Base-by-base conservation (phyloP, 1,284 basidiomycete genomes). In the Puccinia horiana region DNA sequence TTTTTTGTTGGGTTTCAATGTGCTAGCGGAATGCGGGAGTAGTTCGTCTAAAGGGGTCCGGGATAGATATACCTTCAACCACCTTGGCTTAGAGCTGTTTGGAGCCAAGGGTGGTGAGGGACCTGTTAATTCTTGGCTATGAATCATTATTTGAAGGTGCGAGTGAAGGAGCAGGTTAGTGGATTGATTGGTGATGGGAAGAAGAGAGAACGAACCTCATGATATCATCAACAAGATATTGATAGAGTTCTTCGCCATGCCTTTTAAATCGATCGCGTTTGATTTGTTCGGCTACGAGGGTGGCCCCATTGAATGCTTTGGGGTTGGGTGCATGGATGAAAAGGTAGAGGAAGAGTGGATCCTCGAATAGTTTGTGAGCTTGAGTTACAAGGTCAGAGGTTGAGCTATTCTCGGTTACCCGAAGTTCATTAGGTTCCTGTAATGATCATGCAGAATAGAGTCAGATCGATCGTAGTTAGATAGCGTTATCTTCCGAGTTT, bases 161-260 rank as follows among this genome's bases (percentile, higher is more conserved):
- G 54, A 14, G 58, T 1, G 26, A 42, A 14, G 35, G 40, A 65
- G 52, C 1, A 76, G 49, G 35, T 75, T 40, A 35, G 49, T 18
- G 26, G 32, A 11, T 61, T 76, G 26, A 11, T 5, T 16, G 52
- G 29, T 9, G 35, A 32, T 52, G n/a, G 26, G 29, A 35, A 75
- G 54, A 58, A 56, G 72, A 40, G 67, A 47, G 70, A 54, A 49
- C 47, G 4, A 37, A 78, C 63, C 76, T 78, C 26, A 80, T 80
- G 49, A 80, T 72, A 37, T 80, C 67, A 29, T 81, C 79, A 18
- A 81, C 42, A 14, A 74, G 40, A 56, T 81, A 81, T 74, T 81
- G 79, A 29, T 61, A 58, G 18, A 81, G 69, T 12, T 81, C 79
- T 52, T 81, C 56, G 23, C 58, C 44, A 18, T 40, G 49, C 12